Base-by-base conservation (phyloP, 345 rosid genomes). In the Populus deltoides region DNA sequence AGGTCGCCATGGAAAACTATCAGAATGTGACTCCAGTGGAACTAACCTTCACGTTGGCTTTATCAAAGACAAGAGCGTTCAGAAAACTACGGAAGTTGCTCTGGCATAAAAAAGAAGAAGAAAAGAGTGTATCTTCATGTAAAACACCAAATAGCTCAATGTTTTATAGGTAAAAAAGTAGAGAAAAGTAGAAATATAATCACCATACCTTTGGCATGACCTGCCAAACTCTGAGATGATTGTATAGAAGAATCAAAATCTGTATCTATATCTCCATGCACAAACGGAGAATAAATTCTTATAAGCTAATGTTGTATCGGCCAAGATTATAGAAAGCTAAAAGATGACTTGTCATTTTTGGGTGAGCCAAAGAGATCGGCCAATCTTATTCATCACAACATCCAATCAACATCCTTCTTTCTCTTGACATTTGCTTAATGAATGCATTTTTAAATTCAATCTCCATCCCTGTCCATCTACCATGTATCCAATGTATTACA, bases 31-130 rank as follows among this genome's bases (percentile, higher is more conserved):
- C 89, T 73, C 89, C 71, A 81, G 70, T 2, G 87, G 91, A 72
- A 87, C 89, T 49, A 71, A 89, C 78, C 88, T 93, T 79, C 90
- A 87, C 75, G 88, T 93, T 70, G 91, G 98, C 53, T 86, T 90
- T 70, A 82, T 91, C 85, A 82, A 55, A 79, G 77, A 83, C 79
- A 86, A 81, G 84, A 80, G 59, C 22, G 74, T 27, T 61, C 71
- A 74, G 74, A 79, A 85, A 77, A 78, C 25, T 49, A 85, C 78
- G 83, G 89, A 86, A 73, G 89, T 86, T 79, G 87, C 89, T 55
- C 83, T 87, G 36, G 88, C 88, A 45, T 88, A 85, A 77, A 75
- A 74, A 76, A 49, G n/a, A n/a, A n/a, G n/a, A n/a, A n/a, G n/a
- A 15, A 12, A 63, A 1, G 39, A 29, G 68, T 55, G 33, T 68